Percentiles rank a stretch among this genome's conserved stretches.
These are phyloP conservation scores for Carex littledalei DNA, from an alignment of 176 grass and related monocot genomes.

Conservation along the genomic window DNA sequence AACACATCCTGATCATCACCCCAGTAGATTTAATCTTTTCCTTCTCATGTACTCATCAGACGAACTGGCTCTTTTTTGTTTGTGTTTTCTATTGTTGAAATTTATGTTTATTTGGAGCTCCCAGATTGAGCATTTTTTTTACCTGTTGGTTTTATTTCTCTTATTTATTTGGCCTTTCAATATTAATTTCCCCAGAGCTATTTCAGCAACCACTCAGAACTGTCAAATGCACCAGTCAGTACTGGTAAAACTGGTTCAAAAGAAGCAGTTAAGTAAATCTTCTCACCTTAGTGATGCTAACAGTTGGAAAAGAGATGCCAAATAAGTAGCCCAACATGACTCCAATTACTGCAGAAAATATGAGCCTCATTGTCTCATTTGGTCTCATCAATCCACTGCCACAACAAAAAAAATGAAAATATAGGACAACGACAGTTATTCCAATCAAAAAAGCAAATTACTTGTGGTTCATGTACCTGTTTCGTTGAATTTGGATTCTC, in stretches of 20 bases:
- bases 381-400: slow-evolving; percentile 47
- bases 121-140: not conserved
- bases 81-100: not conserved
- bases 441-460: not conserved
- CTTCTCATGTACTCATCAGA: not conserved
- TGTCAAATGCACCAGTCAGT: not conserved
- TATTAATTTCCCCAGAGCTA: not conserved
- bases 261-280: not conserved
- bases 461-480: not conserved
- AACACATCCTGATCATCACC: not conserved
- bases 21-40: not conserved
- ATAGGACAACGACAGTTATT: not conserved
- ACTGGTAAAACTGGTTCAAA: not conserved
- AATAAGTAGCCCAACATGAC: slow-evolving; percentile 64
- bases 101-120: not conserved
- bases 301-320: slow-evolving; percentile 60
- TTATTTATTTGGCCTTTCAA: not conserved
- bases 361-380: slow-evolving; percentile 56
- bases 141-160: not conserved
- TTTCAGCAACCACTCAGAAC: slow-evolving; percentile 8
- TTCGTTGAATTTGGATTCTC: slow-evolving; percentile 4
- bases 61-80: not conserved
- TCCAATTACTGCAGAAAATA: slow-evolving; percentile 46
- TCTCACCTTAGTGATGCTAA: slow-evolving; percentile 60
- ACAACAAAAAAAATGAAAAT: not conserved